A percentile compares a stretch with the other conserved stretches of the same genome.
These are phyloP conservation scores for Fonsecaea monophora DNA, from an alignment of 2,329 filamentous ascomycete species.

Conservation along the genomic window DNA sequence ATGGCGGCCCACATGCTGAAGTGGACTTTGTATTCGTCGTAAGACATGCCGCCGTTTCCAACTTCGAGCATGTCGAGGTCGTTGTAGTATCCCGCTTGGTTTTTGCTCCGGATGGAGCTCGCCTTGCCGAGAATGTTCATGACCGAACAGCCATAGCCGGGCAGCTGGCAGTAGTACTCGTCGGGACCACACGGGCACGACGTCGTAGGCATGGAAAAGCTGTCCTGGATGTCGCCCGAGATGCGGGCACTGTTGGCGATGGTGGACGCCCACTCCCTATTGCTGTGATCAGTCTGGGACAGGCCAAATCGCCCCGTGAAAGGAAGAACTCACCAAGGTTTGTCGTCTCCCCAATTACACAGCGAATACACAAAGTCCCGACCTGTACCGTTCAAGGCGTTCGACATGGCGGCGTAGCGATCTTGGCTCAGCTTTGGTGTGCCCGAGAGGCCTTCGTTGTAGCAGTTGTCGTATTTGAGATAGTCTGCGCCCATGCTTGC, in stretches of 20 bases:
- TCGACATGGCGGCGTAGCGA: conserved; percentile 57
- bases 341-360: conserved; percentile 61
- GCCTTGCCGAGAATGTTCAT: conserved; percentile 61
- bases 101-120: conserved; percentile 50
- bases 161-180: conserved; percentile 52
- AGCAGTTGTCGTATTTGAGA: conserved; percentile 62
- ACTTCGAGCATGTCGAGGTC: conserved; percentile 52
- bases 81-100: conserved; percentile 54
- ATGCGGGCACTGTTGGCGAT: conserved; percentile 58
- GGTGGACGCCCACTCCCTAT: conserved; percentile 53
- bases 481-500: conserved; percentile 59
- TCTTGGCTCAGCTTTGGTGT: conserved; percentile 55
- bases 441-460: conserved; percentile 60
- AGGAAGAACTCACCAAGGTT: conserved; percentile 42
- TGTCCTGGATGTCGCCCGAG: conserved; percentile 56
- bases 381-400: conserved; percentile 57
- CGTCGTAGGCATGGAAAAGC: conserved; percentile 52
- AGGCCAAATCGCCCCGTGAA: not conserved
- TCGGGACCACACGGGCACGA: conserved; percentile 52
- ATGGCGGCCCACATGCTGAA: conserved; percentile 59
- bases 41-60: conserved; percentile 52
- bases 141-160: conserved; percentile 57
- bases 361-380: conserved; percentile 55
- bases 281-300: not conserved
- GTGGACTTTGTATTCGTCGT: conserved; percentile 50